Base-by-base conservation (phyloP, 495 filamentous ascomycete genomes). In the Penicillium roqueforti region DNA sequence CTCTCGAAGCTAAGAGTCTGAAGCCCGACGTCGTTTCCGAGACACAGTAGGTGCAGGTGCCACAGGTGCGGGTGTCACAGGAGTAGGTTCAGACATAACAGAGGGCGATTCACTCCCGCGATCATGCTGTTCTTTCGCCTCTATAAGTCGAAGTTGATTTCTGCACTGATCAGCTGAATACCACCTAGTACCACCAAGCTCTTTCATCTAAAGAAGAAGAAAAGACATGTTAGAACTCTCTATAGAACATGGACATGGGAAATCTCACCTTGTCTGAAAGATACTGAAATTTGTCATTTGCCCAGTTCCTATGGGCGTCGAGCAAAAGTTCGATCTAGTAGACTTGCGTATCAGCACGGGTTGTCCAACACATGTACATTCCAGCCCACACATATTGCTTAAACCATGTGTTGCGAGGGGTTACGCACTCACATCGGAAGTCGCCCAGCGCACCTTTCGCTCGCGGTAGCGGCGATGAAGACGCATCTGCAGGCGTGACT, bases 401-500 rank as follows among this genome's bases (percentile, higher is more conserved):
- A 52, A 22, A 34, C 7, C 43, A 44, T n/a, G 14, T 19, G 20
- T 36, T 44, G 13, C 4, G 62, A 55, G 20, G 37, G 20, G 37
- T 57, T 11, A 77, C 73, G 58, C 74, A 78, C 81, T 72, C 73
- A 85, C 82, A 77, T 89, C 86, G 49, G 76, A 73, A 45, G 84
- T 79, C 43, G 84, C 83, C 87, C 87, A 89, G 4, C 80, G 75
- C 11, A 81, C 72, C 65, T 82, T 70, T 20, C 68, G 65, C 47
- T 83, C 79, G 63, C 86, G 84, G 38, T 83, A 79, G 36, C 87
- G 73, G 22, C 86, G 75, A 54, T 84, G 80, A 62, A 84, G 81
- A 14, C 87, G 80, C 86, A 89, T 89, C 68, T 89, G 86, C 42
- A 89, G 69, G 4, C 85, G 80, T 3, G 87, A 83, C 48, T 88